Evolutionary conservation across 805 yeast genomes (phyloP).

Genomic region (Candida germanica): DNA sequence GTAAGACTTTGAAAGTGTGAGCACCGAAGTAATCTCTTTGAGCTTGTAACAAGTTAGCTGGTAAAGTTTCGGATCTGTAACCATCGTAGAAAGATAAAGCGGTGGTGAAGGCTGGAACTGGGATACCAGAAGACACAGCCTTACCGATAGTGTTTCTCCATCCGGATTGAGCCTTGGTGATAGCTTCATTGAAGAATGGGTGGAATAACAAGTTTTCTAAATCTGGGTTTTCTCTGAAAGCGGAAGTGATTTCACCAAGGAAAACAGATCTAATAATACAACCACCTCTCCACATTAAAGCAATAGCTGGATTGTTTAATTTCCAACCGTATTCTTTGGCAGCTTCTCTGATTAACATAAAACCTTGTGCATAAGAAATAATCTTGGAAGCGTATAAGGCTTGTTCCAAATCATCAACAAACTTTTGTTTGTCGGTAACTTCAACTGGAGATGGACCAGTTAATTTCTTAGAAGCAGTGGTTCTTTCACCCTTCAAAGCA

Average conservation of each 20-base stretch:
- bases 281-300: slow-evolving; percentile 99
- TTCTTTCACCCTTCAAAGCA: slow-evolving; percentile 88
- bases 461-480: slow-evolving; percentile 72
- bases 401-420: slow-evolving; percentile 93
- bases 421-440: slow-evolving; percentile 73
- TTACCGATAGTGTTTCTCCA: slow-evolving; percentile 88
- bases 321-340: slow-evolving; percentile 96
- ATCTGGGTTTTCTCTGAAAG: slow-evolving; percentile 90
- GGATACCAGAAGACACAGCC: slow-evolving; percentile 84
- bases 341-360: slow-evolving; percentile 98
- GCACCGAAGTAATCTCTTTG: slow-evolving; percentile 99
- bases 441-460: slow-evolving; percentile 66
- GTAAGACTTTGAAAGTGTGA: slow-evolving; percentile 95
- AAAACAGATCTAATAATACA: slow-evolving; percentile 98
- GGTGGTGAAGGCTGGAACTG: slow-evolving; percentile 96
- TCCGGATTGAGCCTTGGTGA: slow-evolving; percentile 88
- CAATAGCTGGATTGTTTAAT: slow-evolving; percentile 96
- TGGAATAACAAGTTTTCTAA: slow-evolving; percentile 94
- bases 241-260: slow-evolving; percentile 94
- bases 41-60: slow-evolving; percentile 98
- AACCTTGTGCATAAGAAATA: slow-evolving; percentile 98
- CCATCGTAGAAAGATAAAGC: slow-evolving; percentile 98
- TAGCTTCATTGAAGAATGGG: slow-evolving; percentile 90
- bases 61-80: slow-evolving; percentile 91
- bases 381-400: slow-evolving; percentile 98